Evolutionary conservation across 345 rosid genomes (phyloP).

Genomic region (Citrus mangshanensis): DNA sequence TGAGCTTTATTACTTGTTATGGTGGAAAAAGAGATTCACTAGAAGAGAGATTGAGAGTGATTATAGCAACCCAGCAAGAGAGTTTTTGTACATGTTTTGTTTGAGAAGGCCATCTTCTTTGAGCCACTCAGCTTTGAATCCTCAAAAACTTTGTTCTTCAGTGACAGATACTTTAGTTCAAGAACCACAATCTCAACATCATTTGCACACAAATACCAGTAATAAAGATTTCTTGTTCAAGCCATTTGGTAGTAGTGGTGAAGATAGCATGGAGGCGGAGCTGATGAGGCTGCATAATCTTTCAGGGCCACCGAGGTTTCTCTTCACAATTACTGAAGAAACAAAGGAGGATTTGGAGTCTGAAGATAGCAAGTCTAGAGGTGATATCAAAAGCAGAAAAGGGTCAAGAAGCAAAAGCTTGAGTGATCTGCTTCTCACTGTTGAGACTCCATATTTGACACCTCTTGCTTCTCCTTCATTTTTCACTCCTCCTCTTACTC

Average conservation of each 20-base stretch:
- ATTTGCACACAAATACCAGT: slow-evolving; percentile 12
- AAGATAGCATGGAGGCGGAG: slow-evolving; percentile 50
- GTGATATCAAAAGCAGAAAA: slow-evolving; percentile 35
- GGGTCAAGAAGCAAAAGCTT: slow-evolving; percentile 56
- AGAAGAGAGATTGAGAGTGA: slow-evolving; percentile 50
- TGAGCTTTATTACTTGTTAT: slow-evolving; percentile 84
- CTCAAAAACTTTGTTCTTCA: slow-evolving; percentile 37
- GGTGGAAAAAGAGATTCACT: slow-evolving; percentile 77
- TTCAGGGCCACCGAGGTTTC: slow-evolving; percentile 63
- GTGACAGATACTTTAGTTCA: slow-evolving; percentile 30
- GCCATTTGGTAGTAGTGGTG: slow-evolving; percentile 24
- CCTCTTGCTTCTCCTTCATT: slow-evolving; percentile 89
- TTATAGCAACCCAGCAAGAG: slow-evolving; percentile 68
- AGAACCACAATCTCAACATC: slow-evolving; percentile 30
- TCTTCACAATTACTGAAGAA: slow-evolving; percentile 87
- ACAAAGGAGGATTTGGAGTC: slow-evolving; percentile 87
- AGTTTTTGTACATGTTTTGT: slow-evolving; percentile 75
- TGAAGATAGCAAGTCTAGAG: slow-evolving; percentile 61
- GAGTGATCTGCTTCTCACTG: slow-evolving; percentile 60
- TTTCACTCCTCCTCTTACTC: slow-evolving; percentile 90
- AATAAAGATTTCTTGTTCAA: slow-evolving; percentile 44
- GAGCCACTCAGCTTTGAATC: slow-evolving; percentile 37
- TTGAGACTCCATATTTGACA: slow-evolving; percentile 87
- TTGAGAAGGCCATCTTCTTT: slow-evolving; percentile 49
- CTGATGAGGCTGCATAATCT: slow-evolving; percentile 47